Conservation (phyloP, 2,329 filamentous ascomycete genomes). For the Neoscytalidium dimidiatum region DNA sequence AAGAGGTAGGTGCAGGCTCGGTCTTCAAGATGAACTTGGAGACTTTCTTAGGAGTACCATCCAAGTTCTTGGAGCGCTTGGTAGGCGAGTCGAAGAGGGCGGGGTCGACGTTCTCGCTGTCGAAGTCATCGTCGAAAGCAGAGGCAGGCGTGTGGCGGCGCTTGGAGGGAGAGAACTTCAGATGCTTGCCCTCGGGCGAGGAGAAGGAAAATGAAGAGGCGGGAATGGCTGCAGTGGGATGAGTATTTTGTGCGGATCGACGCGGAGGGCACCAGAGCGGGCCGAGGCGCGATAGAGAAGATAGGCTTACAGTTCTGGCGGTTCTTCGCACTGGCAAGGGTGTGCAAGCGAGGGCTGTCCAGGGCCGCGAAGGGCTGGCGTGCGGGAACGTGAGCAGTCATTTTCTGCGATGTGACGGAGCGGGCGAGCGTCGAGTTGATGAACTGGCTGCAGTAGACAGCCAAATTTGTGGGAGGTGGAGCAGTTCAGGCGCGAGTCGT, state of each 20-base stretch:
- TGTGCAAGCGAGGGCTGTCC: conserved; percentile 68
- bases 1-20: conserved; percentile 26
- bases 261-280: background rate
- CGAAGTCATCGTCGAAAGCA: conserved; percentile 47
- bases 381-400: conserved; percentile 38
- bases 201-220: conserved; percentile 26
- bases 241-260: conserved; percentile 7
- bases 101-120: conserved; percentile 63
- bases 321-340: conserved; percentile 74
- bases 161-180: conserved; percentile 42
- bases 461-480: conserved; percentile 13
- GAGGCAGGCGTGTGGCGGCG: conserved; percentile 44
- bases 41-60: conserved; percentile 40
- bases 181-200: conserved; percentile 35
- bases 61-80: conserved; percentile 54
- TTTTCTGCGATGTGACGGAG: conserved; percentile 2
- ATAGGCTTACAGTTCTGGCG: conserved; percentile 61
- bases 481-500: conserved; percentile 3
- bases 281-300: background rate
- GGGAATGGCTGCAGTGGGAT: conserved; percentile 32
- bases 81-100: conserved; percentile 50
- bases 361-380: conserved; percentile 78
- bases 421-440: background rate
- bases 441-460: background rate
- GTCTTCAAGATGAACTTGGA: conserved; percentile 41